Evolutionary conservation across 192 early-diverging fungal genomes (phyloP).

Genomic region (Mortierella alpina): DNA sequence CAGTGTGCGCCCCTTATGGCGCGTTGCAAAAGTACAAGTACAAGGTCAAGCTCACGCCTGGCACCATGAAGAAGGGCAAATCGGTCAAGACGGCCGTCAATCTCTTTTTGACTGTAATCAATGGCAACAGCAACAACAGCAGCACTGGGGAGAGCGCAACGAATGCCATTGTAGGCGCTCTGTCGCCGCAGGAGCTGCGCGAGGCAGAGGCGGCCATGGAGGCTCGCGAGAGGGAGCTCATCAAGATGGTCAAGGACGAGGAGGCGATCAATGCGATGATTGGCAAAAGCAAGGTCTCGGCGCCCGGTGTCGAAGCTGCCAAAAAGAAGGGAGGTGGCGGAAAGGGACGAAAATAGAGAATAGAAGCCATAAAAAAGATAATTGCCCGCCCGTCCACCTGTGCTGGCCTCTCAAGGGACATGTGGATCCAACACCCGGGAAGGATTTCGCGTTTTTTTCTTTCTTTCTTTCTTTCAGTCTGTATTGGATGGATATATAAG

Average conservation of each 20-base stretch:
- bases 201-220: constrained; percentile 42
- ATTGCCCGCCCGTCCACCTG: too few relatives aligned
- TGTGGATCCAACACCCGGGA: too few relatives aligned
- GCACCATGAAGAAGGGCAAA: constrained; percentile 92
- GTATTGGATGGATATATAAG: background rate
- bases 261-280: constrained; percentile 87
- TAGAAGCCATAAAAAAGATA: too few relatives aligned
- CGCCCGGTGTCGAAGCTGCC: constrained; percentile 77
- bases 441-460: background rate
- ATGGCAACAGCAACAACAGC: background rate
- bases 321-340: constrained; percentile 65
- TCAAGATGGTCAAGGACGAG: constrained; percentile 85
- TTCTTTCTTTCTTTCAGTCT: constrained; percentile 1
- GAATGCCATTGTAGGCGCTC: constrained; percentile 38
- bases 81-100: constrained; percentile 58
- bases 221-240: constrained; percentile 79
- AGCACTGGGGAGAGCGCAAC: constrained; percentile 21
- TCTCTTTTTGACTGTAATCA: constrained; percentile 46
- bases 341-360: constrained; percentile 29
- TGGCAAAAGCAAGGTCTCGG: constrained; percentile 88
- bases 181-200: constrained; percentile 56
- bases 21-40: constrained; percentile 91
- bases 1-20: constrained; percentile 93
- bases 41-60: constrained; percentile 94
- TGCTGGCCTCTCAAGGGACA: too few relatives aligned